Conservation (phyloP, 306 rosid genomes). For the Alnus rubra region DNA sequence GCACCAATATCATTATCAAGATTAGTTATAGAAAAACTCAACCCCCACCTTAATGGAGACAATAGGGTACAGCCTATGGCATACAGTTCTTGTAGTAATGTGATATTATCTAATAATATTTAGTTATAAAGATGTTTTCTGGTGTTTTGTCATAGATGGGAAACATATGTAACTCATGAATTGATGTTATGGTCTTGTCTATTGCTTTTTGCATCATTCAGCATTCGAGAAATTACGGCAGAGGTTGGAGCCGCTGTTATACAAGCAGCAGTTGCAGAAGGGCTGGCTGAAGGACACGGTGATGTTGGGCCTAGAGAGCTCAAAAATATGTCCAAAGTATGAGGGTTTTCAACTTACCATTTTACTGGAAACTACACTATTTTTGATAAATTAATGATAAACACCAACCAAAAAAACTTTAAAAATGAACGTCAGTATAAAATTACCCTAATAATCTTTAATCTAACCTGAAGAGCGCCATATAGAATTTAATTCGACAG, state of each 20-base stretch:
- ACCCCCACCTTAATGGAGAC: neutral
- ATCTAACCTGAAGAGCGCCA: neutral
- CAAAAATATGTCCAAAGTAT: conserved; percentile 69
- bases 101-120: neutral
- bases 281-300: conserved; percentile 74
- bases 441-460: neutral
- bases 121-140: neutral
- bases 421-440: neutral
- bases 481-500: neutral
- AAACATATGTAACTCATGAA: neutral
- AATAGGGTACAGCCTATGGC: neutral
- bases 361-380: neutral
- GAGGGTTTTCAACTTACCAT: conserved; percentile 26
- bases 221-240: conserved; percentile 75
- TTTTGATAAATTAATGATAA: conserved; percentile 11
- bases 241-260: conserved; percentile 96
- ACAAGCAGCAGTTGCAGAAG: conserved; percentile 74
- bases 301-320: conserved; percentile 72
- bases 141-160: neutral
- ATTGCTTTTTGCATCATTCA: conserved; percentile 36
- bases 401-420: neutral
- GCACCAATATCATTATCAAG: neutral
- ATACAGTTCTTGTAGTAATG: neutral
- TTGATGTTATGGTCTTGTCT: conserved; percentile 22
- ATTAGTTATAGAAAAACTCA: neutral